Base-by-base conservation (phyloP, 768 basidiomycete species). In the Leucocoprinus birnbaumii region DNA sequence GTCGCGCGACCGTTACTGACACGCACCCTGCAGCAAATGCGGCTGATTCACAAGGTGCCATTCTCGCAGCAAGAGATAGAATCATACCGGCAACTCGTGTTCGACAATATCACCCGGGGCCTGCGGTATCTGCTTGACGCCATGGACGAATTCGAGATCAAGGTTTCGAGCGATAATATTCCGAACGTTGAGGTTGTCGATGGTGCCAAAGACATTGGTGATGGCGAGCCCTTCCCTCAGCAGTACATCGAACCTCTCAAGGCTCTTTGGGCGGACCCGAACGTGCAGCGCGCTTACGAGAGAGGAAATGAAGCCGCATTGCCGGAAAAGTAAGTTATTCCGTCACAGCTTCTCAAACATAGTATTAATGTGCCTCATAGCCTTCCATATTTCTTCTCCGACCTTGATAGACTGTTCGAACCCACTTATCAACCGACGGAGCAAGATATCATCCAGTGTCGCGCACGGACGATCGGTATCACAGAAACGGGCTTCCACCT, bases 271-370 rank as follows among this genome's bases (percentile, higher is more conserved):
- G 70, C 69, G 11, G 95, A 98, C 65, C 72, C 77, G 18, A 80
- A 80, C 44, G 80, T 95, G 1, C 86, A 87, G 66, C 78, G 77
- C 63, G 87, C 90, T n/a, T 92, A 84, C 71, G 76, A 75, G 18
- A 72, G 92, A 54, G 92, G 91, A 3, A 94, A 97, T 66, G 94
- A 96, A 66, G 93, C 88, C 13, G 92, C 92, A 2, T 68, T 96
- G 52, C 94, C 93, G 4, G 94, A 97, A 68, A 95, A 94, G 89
- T 91, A 67, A 59, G 79, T 67, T 22, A n/a, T 18, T 24, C 38
- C n/a, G 38, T 38, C 38, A n/a, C n/a, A 38, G 9, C 19, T 22
- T 6, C 26, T 34, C 60, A 44, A 2, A 6, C 9, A 21, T 27
- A 1, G 18, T n/a, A 19, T 13, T 48, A 16, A 47, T 18, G 26